phyloP scores from a whole-genome alignment of 2,329 filamentous ascomycete genomes.

The Phyllosticta paracitricarpa region DNA sequence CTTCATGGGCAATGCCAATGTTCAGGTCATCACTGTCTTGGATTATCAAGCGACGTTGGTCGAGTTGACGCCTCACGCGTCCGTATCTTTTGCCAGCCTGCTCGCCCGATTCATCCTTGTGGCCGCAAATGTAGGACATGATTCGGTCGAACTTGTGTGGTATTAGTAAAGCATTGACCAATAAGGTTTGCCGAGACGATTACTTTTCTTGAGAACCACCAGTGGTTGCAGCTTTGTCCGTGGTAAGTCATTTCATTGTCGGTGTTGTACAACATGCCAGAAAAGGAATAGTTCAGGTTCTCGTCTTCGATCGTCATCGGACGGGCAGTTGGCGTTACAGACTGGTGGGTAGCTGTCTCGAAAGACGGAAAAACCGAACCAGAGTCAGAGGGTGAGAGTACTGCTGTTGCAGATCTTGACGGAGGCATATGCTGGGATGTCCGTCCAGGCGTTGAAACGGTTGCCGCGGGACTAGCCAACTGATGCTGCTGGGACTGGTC shows the following conservation, averaged over 20 bases:
- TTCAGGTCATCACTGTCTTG: neutral
- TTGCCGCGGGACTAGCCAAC: neutral
- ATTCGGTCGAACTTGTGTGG: neutral
- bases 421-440: neutral
- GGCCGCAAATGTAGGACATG: neutral
- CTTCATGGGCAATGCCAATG: neutral
- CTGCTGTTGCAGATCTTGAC: neutral
- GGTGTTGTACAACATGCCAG: too few species aligned
- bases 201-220: constrained; percentile 3
- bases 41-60: neutral
- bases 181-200: too few species aligned
- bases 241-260: neutral
- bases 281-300: neutral
- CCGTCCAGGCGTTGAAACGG: neutral
- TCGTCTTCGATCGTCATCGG: neutral
- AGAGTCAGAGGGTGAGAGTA: neutral
- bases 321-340: neutral
- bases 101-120: neutral
- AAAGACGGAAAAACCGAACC: neutral
- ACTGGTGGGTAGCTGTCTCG: neutral
- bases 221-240: constrained; percentile 1
- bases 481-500: neutral
- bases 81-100: neutral
- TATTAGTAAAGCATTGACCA: neutral
- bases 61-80: neutral